These are phyloP conservation scores for Epichloe glyceriae DNA, from an alignment of 2,329 filamentous ascomycete genomes.

Conservation along the genomic window DNA sequence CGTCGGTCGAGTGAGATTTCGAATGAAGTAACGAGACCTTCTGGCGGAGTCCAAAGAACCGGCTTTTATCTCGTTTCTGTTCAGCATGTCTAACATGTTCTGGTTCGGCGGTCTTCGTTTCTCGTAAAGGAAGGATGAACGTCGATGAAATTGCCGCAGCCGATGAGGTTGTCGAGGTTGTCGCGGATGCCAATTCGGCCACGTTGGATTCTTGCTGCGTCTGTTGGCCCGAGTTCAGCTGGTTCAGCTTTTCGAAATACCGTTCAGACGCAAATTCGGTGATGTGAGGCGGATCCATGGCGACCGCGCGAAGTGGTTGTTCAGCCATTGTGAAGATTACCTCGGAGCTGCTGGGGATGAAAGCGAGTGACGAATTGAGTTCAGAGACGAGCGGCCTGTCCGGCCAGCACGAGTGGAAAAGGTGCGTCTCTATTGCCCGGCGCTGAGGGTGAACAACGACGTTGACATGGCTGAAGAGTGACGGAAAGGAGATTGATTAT, in stretches of 20 bases:
- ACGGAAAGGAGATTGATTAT: background rate
- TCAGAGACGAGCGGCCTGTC: constrained; percentile 11
- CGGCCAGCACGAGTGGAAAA: constrained; percentile 16
- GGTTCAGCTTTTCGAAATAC: constrained; percentile 49
- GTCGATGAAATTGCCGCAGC: constrained; percentile 21
- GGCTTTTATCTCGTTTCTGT: constrained; percentile 28
- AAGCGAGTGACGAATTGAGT: constrained; percentile 12
- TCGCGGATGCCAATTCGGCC: background rate
- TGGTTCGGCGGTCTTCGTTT: constrained; percentile 21
- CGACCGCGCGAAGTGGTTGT: constrained; percentile 15
- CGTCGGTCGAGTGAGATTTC: constrained; percentile 16
- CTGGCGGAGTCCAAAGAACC: constrained; percentile 28
- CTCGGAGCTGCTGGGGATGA: constrained; percentile 2
- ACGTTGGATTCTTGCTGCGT: constrained; percentile 25
- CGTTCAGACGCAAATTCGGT: constrained; percentile 55
- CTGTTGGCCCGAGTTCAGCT: constrained; percentile 34
- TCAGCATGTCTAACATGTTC: constrained; percentile 19
- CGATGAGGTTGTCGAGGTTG: constrained; percentile 11
- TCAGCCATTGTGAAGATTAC: constrained; percentile 19
- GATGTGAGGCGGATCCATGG: constrained; percentile 49
- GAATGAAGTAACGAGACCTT: constrained; percentile 24
- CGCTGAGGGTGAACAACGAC: constrained; percentile 9
- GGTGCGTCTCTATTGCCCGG: constrained; percentile 21
- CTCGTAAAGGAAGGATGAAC: constrained; percentile 38
- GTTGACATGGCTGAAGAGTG: constrained; percentile 17